Conservation (phyloP, 345 rosid genomes). For the Gossypium bickii region DNA sequence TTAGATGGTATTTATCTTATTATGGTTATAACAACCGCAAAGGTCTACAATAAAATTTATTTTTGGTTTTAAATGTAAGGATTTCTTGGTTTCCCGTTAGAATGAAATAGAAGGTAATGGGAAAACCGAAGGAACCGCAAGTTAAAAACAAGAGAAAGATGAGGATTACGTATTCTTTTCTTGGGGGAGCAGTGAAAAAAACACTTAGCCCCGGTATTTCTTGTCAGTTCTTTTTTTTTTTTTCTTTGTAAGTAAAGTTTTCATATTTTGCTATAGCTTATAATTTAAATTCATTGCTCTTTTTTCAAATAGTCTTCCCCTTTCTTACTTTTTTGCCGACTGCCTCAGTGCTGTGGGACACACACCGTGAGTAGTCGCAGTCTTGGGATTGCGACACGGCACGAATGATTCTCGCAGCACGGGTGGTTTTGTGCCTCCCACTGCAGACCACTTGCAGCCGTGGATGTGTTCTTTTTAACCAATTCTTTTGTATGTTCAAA, state of each 20-base stretch:
- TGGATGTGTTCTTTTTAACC: no score
- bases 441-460: no score
- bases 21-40: conserved; percentile 63
- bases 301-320: no score
- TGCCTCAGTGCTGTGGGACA: no score
- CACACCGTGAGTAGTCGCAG: no score
- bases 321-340: no score
- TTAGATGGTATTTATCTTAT: conserved; percentile 71
- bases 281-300: no score
- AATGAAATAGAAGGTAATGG: neutral
- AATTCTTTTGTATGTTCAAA: no score
- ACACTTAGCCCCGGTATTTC: neutral
- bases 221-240: neutral
- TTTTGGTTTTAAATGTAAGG: neutral
- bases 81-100: conserved; percentile 3
- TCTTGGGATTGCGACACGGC: no score
- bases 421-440: no score
- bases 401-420: no score
- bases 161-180: conserved; percentile 15
- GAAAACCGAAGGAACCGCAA: neutral
- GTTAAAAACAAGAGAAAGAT: neutral
- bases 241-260: conserved; percentile 17
- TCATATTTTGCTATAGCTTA: neutral
- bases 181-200: conserved; percentile 6
- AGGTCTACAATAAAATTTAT: conserved; percentile 33